Evolutionary conservation across 2,329 filamentous ascomycete species (phyloP).

Genomic region (Fusarium fracticaudum): DNA sequence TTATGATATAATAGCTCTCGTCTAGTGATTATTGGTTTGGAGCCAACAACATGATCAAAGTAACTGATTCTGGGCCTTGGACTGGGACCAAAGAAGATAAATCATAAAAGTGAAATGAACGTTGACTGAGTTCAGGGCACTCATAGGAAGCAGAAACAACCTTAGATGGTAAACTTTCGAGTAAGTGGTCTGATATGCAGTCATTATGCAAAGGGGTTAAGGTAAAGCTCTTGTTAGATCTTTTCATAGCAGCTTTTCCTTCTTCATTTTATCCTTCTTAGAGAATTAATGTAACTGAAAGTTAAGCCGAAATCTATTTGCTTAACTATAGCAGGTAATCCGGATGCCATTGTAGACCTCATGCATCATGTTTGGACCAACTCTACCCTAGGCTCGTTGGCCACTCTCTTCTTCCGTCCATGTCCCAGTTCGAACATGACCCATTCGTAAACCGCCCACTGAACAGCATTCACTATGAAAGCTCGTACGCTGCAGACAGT

Average conservation of each 20-base stretch:
- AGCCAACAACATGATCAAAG: neutral
- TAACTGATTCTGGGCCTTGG: neutral
- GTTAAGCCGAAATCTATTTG: neutral
- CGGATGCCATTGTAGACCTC: neutral
- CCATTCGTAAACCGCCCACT: slow-evolving; percentile 94
- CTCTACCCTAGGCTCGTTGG: neutral
- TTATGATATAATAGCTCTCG: neutral
- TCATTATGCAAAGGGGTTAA: neutral
- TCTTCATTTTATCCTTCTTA: neutral
- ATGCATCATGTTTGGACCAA: neutral
- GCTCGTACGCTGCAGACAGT: slow-evolving; percentile 85
- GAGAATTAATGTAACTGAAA: neutral
- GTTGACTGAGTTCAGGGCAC: neutral
- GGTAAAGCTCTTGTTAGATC: neutral
- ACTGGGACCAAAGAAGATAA: neutral
- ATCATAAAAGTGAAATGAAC: neutral
- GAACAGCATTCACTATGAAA: slow-evolving; percentile 92
- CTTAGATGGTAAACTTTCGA: neutral
- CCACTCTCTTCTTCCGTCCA: slow-evolving; percentile 24
- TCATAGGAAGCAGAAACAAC: neutral
- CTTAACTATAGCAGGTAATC: slow-evolving; percentile 9
- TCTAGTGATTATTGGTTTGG: neutral
- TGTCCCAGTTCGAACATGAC: slow-evolving; percentile 71
- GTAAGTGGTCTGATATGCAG: neutral
- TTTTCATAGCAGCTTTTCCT: neutral